Evolutionary conservation across 192 early-diverging fungal species (phyloP).

Genomic region (Entomortierella beljakovae): DNA sequence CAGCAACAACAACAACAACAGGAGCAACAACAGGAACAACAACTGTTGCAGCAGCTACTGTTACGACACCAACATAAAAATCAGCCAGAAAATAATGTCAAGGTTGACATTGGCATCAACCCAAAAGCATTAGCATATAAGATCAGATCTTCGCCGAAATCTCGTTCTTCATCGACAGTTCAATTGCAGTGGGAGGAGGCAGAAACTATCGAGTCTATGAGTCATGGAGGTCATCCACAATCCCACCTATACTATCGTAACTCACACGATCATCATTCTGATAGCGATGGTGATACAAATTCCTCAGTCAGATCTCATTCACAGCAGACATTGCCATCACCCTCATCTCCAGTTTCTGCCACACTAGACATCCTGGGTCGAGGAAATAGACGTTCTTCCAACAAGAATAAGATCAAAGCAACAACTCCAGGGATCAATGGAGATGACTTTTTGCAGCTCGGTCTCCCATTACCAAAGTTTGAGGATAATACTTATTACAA

Average conservation of each 20-base stretch:
- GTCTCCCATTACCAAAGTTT: slow-evolving; percentile 13
- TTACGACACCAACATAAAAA: no score
- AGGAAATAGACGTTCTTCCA: neutral
- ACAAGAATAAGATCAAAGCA: slow-evolving; percentile 20
- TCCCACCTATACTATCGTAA: slow-evolving; percentile 18
- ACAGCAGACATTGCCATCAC: slow-evolving; percentile 18
- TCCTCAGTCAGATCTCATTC: slow-evolving; percentile 5
- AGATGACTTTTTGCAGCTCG: slow-evolving; percentile 12
- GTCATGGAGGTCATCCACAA: slow-evolving; percentile 44
- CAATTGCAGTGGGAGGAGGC: slow-evolving; percentile 51
- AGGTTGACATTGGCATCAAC: neutral
- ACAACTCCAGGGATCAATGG: slow-evolving; percentile 27
- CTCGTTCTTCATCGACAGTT: slow-evolving; percentile 2
- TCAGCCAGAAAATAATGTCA: neutral
- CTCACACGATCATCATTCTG: neutral
- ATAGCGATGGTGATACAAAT: neutral
- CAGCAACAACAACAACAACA: neutral
- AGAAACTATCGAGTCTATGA: slow-evolving; percentile 52
- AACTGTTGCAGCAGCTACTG: no score
- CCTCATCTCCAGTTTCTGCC: slow-evolving; percentile 9
- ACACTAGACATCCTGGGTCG: slow-evolving; percentile 2
- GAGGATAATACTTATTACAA: slow-evolving; percentile 22
- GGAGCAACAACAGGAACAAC: neutral
- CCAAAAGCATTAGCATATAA: slow-evolving; percentile 37
- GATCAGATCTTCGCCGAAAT: neutral